Conservation (phyloP, 306 rosid genomes). For the Fragaria ananassa region DNA sequence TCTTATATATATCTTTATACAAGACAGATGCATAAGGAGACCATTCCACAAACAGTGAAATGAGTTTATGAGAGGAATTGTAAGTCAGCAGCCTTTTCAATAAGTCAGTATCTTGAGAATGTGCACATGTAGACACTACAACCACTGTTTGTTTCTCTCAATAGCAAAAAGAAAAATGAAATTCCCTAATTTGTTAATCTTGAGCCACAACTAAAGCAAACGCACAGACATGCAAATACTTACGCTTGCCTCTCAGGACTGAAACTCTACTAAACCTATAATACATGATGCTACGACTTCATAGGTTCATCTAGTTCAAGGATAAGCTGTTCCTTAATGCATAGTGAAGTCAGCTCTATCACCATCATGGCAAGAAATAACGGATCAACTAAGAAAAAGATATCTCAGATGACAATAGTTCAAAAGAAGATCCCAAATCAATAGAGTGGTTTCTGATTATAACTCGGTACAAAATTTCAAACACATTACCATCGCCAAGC, state of each 20-base stretch:
- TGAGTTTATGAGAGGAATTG: background rate
- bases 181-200: background rate
- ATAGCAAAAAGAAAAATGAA: background rate
- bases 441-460: background rate
- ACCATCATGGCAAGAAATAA: background rate
- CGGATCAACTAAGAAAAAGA: background rate
- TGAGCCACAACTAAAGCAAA: background rate
- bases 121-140: background rate
- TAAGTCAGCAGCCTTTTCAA: background rate
- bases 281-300: background rate
- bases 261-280: background rate
- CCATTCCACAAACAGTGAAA: background rate
- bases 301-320: background rate
- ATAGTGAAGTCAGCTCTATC: background rate
- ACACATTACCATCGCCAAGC: background rate
- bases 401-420: background rate
- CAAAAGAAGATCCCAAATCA: background rate
- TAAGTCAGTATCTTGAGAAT: background rate
- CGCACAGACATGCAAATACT: background rate
- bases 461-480: background rate
- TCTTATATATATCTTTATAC: background rate
- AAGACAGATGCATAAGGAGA: background rate
- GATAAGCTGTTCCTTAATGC: background rate
- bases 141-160: too few species aligned
- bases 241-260: background rate